phyloP scores from a whole-genome alignment of 495 filamentous ascomycete species.

The Massariosphaeria phaeospora region DNA sequence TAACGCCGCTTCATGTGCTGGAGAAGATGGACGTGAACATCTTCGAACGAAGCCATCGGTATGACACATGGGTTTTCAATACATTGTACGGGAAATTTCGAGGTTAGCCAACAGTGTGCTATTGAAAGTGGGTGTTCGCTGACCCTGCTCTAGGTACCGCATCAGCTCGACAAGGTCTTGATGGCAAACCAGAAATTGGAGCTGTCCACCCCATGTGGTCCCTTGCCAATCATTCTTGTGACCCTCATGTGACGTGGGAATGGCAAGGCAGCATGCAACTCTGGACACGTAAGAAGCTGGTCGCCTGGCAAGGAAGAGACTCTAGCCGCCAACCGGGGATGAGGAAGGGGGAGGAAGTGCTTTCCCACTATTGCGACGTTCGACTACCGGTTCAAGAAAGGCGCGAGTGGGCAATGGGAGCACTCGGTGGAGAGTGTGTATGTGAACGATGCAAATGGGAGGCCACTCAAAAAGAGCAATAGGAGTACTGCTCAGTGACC shows the following conservation, averaged over 20 bases:
- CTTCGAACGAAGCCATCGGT: slow-evolving; percentile 57
- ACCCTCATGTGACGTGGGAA: slow-evolving; percentile 91
- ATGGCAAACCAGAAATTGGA: slow-evolving; percentile 72
- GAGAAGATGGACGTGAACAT: slow-evolving; percentile 89
- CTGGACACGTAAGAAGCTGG: slow-evolving; percentile 46
- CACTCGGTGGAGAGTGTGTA: slow-evolving; percentile 77
- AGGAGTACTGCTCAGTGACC: too few relatives aligned
- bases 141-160: slow-evolving; percentile 55
- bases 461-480: slow-evolving; percentile 22
- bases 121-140: too few relatives aligned
- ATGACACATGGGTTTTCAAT: slow-evolving; percentile 91
- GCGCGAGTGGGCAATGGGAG: slow-evolving; percentile 82
- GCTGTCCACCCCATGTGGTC: slow-evolving; percentile 74
- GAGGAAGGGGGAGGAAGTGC: slow-evolving; percentile 70
- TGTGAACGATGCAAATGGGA: slow-evolving; percentile 73
- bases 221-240: slow-evolving; percentile 87
- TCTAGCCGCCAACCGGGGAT: slow-evolving; percentile 50
- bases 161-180: slow-evolving; percentile 68
- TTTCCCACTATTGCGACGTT: slow-evolving; percentile 94
- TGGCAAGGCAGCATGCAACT: slow-evolving; percentile 84
- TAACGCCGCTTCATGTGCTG: slow-evolving; percentile 75
- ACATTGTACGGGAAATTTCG: slow-evolving; percentile 91
- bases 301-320: slow-evolving; percentile 44
- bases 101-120: slow-evolving; percentile 33
- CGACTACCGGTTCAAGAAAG: slow-evolving; percentile 67